These are phyloP conservation scores for Termitomyces eurrhizus DNA, from an alignment of 768 basidiomycete species.

Conservation along the genomic window DNA sequence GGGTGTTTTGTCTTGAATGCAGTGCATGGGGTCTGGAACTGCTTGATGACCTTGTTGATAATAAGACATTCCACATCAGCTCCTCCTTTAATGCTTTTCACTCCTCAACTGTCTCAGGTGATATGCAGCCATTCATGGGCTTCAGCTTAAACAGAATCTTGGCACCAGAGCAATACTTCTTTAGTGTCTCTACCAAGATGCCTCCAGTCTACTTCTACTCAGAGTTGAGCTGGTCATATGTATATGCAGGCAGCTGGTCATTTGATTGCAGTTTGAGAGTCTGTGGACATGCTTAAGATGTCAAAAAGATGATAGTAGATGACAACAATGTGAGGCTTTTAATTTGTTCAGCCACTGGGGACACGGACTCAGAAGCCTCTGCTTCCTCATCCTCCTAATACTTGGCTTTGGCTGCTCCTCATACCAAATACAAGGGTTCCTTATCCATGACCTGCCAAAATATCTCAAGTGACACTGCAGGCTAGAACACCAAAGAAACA, in stretches of 20 bases:
- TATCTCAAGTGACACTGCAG: no score
- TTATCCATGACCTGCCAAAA: no score
- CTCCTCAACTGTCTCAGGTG: constrained; percentile 65
- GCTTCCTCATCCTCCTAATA: no score
- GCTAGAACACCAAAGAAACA: no score
- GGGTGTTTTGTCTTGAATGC: background rate
- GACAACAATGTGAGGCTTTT: constrained; percentile 71
- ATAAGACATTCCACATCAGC: constrained; percentile 69
- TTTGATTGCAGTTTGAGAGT: constrained; percentile 24
- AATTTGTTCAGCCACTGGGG: constrained; percentile 36
- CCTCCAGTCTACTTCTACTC: constrained; percentile 42
- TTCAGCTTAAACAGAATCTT: constrained; percentile 36
- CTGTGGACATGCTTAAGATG: constrained; percentile 49
- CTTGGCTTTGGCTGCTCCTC: no score
- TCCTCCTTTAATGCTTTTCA: constrained; percentile 80
- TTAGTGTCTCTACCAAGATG: constrained; percentile 54
- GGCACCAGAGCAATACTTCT: constrained; percentile 68
- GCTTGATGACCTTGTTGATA: constrained; percentile 66
- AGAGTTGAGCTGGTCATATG: constrained; percentile 44
- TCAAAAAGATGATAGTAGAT: constrained; percentile 67
- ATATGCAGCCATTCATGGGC: constrained; percentile 47
- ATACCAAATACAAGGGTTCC: no score
- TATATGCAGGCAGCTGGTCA: constrained; percentile 75
- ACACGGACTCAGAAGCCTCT: constrained; percentile 28
- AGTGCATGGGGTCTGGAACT: constrained; percentile 20